Base-by-base conservation (phyloP, 352 stramenopile genomes). In the Globisporangium carolinianum region DNA sequence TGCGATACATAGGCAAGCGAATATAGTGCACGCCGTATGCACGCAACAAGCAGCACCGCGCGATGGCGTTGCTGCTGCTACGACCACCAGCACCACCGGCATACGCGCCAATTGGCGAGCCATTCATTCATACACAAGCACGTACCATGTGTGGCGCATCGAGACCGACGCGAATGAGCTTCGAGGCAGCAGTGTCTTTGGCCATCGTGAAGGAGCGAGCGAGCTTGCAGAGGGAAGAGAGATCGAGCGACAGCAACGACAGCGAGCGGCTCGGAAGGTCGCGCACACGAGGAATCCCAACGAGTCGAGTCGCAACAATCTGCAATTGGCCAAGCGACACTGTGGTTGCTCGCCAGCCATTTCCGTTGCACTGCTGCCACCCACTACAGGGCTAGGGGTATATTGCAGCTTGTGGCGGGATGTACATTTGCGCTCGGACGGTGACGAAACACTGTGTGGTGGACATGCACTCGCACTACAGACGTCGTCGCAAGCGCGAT, bases 121-220 rank as follows among this genome's bases (percentile, higher is more conserved):
- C 38, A 46, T 35, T 35, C 17, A 55, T 24, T 41, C 3, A 39
- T 45, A 11, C 37, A 58, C 12, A 1, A 39, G 54, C 59, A 79
- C 71, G 43, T 65, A 94, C 83, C 65, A 91, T 70, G 67, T 94
- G 83, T 50, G 83, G 81, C 41, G 83, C 83, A 48, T 94, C 83
- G 45, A 77, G 60, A 42, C 83, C 83, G 48, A 93, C 76, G 53
- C 75, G 79, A 56, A 93, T 87, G 53, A 90, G 73, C 67, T 88
- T 93, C 24, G 74, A 69, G 17, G 66, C 70, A 32, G 66, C 60
- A 43, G 73, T 63, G 48, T 71, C 65, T 73, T 92, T 92, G 62
- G 58, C 66, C 83, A 92, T 91, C 52, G 57, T 66, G 37, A 32
- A 35, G 17, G 9, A 41, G n/a, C 42, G 36, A 42, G 32, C 12